These are phyloP conservation scores for Candida tibetensis DNA, from an alignment of 805 yeast species.

Conservation along the genomic window DNA sequence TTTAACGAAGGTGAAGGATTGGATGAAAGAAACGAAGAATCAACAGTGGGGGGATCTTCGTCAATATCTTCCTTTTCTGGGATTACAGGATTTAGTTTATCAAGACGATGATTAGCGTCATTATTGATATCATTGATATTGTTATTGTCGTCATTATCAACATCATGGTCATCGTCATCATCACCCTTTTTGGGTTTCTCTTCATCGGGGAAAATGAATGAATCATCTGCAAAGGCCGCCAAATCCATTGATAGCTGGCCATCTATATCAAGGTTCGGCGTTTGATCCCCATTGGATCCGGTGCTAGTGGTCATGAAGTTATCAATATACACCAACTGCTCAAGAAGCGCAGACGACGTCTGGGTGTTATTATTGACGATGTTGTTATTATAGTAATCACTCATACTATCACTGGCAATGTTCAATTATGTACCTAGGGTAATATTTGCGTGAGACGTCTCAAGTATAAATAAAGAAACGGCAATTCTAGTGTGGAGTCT, in stretches of 20 bases:
- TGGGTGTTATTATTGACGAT: conserved; percentile 4
- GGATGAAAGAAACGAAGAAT: conserved; percentile 1
- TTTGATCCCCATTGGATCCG: conserved; percentile 26
- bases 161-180: conserved; percentile 15
- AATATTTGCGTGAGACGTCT: not conserved
- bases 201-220: conserved; percentile 79
- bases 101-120: not conserved
- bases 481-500: not conserved
- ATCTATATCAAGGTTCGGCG: conserved; percentile 39
- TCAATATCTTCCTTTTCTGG: not conserved
- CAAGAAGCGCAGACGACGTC: conserved; percentile 51
- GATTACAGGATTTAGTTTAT: conserved; percentile 1
- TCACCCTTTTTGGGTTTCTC: conserved; percentile 52
- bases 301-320: conserved; percentile 56
- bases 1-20: not conserved
- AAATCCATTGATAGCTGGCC: conserved; percentile 52
- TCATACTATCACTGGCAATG: no score
- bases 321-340: conserved; percentile 78
- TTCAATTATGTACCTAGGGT: no score
- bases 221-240: conserved; percentile 80
- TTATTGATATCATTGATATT: conserved; percentile 3
- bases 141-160: conserved; percentile 1
- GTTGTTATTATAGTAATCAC: conserved; percentile 2
- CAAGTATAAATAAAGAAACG: not conserved
- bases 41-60: not conserved